These are phyloP conservation scores for Diddensiella transvaalensis DNA, from an alignment of 805 yeast genomes.

Conservation along the genomic window DNA sequence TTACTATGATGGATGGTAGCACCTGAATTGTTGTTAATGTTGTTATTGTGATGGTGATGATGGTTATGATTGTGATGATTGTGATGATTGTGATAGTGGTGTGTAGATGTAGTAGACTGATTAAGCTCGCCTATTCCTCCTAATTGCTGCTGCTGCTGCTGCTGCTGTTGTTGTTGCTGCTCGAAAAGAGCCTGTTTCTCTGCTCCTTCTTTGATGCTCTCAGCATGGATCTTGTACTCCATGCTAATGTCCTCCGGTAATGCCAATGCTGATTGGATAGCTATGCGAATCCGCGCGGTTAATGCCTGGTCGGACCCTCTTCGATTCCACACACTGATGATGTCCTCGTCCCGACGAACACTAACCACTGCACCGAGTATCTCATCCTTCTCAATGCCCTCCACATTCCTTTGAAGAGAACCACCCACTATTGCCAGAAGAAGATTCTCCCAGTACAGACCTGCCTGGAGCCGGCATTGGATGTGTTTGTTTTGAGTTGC, in stretches of 20 bases:
- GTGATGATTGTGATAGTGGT: constrained; percentile 2
- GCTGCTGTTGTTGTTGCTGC: constrained; percentile 8
- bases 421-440: constrained; percentile 51
- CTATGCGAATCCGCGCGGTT: constrained; percentile 23
- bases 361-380: constrained; percentile 59
- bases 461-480: constrained; percentile 22
- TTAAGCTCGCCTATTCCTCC: background rate
- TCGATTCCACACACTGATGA: constrained; percentile 60
- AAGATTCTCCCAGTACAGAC: constrained; percentile 39
- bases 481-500: constrained; percentile 3
- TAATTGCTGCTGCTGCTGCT: constrained; percentile 4
- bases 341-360: constrained; percentile 56
- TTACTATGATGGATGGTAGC: background rate
- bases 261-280: constrained; percentile 19
- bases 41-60: no score
- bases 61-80: background rate
- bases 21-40: no score
- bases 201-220: constrained; percentile 29
- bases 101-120: background rate
- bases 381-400: constrained; percentile 27
- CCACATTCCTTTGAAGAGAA: constrained; percentile 37
- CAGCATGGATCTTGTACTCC: constrained; percentile 32
- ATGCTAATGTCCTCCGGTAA: constrained; percentile 17
- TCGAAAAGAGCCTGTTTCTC: constrained; percentile 20
- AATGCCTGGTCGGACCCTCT: constrained; percentile 32